Percentiles rank a stretch among this genome's conserved stretches.
Conservation (phyloP, 2,329 filamentous ascomycete genomes). For the Fusarium chaquense region DNA sequence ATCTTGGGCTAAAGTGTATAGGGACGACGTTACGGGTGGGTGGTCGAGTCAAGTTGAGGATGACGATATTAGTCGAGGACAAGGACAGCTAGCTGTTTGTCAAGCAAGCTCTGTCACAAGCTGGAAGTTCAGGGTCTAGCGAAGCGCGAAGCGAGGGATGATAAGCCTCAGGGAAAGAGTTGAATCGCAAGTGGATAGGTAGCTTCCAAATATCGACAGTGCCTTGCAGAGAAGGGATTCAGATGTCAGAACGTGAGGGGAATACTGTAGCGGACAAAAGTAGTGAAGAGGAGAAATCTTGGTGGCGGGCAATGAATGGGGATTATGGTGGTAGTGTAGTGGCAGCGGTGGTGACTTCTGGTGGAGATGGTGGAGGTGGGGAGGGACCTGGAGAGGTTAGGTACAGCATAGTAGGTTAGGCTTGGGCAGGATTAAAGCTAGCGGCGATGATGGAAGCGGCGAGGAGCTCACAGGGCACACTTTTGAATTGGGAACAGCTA, state of each 20-base stretch:
- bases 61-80: conserved; percentile 39
- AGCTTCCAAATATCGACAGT: conserved; percentile 18
- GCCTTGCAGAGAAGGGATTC: conserved; percentile 30
- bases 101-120: conserved; percentile 48
- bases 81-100: conserved; percentile 42
- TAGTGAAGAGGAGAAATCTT: conserved; percentile 44
- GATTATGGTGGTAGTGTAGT: conserved; percentile 40
- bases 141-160: conserved; percentile 30
- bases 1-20: conserved; percentile 47
- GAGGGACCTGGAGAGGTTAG: conserved; percentile 36
- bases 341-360: conserved; percentile 45
- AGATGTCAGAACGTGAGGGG: conserved; percentile 22
- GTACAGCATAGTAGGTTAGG: background rate
- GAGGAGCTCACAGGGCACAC: conserved; percentile 26
- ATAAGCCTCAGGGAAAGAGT: conserved; percentile 26
- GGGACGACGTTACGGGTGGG: conserved; percentile 9
- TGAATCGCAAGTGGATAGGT: conserved; percentile 5
- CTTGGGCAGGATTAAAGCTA: conserved; percentile 35
- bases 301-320: conserved; percentile 38
- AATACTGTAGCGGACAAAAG: conserved; percentile 21
- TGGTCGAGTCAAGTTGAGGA: conserved; percentile 21
- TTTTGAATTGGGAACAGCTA: conserved; percentile 18
- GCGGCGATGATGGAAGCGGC: conserved; percentile 47
- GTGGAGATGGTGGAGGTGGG: conserved; percentile 45
- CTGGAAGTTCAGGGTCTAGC: conserved; percentile 19